Evolutionary conservation across 2,329 filamentous ascomycete genomes (phyloP).

Genomic region (Phaeomoniella chlamydospora): DNA sequence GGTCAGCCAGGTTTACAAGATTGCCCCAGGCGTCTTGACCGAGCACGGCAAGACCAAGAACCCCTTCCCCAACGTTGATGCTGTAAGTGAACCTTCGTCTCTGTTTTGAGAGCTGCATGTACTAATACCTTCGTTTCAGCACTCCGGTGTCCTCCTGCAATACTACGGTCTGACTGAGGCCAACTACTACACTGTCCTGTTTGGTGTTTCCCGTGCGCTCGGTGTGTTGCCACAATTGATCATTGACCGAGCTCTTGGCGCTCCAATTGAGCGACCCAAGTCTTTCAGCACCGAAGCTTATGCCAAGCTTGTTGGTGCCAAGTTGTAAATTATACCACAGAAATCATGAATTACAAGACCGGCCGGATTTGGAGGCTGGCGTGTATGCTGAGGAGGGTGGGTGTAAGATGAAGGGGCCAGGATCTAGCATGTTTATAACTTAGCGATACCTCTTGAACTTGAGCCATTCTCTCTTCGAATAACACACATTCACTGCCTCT

Average conservation of each 20-base stretch:
- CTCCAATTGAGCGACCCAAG: slow-evolving; percentile 97
- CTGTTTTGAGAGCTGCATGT: slow-evolving; percentile 6
- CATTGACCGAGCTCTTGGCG: slow-evolving; percentile 94
- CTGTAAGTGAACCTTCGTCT: too few relatives aligned
- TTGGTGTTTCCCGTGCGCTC: slow-evolving; percentile 94
- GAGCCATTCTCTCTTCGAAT: slow-evolving; percentile 2
- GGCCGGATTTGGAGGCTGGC: too few relatives aligned
- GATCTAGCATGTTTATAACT: slow-evolving; percentile 7
- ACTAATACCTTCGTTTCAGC: slow-evolving; percentile 29
- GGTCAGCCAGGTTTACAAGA: slow-evolving; percentile 99
- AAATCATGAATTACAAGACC: too few relatives aligned
- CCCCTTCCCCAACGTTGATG: slow-evolving; percentile 97
- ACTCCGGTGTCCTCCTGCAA: slow-evolving; percentile 97
- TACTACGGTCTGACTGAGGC: slow-evolving; percentile 98
- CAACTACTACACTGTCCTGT: slow-evolving; percentile 99
- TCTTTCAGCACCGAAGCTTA: slow-evolving; percentile 96
- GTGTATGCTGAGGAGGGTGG: slow-evolving; percentile 2
- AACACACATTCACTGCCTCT: background rate
- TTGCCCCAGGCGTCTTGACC: slow-evolving; percentile 89
- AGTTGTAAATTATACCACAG: slow-evolving; percentile 53
- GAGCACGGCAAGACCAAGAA: slow-evolving; percentile 99
- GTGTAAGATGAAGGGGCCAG: slow-evolving; percentile 5
- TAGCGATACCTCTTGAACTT: background rate
- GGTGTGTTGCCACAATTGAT: slow-evolving; percentile 98
- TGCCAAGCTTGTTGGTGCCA: slow-evolving; percentile 80